Conservation (phyloP, 2,329 filamentous ascomycete genomes). For the Fusarium globosum region DNA sequence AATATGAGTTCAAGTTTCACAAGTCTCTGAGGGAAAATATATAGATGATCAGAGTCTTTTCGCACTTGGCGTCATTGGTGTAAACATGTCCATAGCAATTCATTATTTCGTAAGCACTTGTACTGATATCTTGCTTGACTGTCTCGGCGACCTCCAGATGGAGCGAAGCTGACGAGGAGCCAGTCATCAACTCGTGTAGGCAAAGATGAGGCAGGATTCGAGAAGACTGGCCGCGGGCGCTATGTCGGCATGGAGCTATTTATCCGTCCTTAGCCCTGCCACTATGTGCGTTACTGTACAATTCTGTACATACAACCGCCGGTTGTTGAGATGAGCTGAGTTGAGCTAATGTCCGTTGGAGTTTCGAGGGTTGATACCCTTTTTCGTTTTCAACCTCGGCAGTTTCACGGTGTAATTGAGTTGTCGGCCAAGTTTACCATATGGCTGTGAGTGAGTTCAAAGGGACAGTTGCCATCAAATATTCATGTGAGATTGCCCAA, state of each 20-base stretch:
- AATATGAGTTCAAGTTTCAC: conserved; percentile 4
- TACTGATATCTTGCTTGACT: conserved; percentile 5
- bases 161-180: conserved; percentile 22
- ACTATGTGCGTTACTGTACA: conserved; percentile 7
- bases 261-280: conserved; percentile 23
- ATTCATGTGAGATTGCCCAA: not conserved
- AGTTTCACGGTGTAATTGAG: conserved; percentile 32
- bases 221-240: conserved; percentile 3
- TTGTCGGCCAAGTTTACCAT: conserved; percentile 12
- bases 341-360: conserved; percentile 4
- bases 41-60: not conserved
- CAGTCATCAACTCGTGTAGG: conserved; percentile 8
- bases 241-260: conserved; percentile 31
- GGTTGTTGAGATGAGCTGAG: not conserved
- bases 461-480: not conserved
- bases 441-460: not conserved
- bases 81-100: not conserved
- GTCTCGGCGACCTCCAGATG: conserved; percentile 10
- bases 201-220: conserved; percentile 4
- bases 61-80: not conserved
- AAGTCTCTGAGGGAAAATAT: not conserved
- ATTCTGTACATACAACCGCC: conserved; percentile 1
- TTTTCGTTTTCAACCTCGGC: conserved; percentile 30
- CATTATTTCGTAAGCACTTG: conserved; percentile 24
- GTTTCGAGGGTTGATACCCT: conserved; percentile 6